These are phyloP conservation scores for Pseudogymnoascus sp. DNA, from an alignment of 2,329 filamentous ascomycete species.

Conservation along the genomic window DNA sequence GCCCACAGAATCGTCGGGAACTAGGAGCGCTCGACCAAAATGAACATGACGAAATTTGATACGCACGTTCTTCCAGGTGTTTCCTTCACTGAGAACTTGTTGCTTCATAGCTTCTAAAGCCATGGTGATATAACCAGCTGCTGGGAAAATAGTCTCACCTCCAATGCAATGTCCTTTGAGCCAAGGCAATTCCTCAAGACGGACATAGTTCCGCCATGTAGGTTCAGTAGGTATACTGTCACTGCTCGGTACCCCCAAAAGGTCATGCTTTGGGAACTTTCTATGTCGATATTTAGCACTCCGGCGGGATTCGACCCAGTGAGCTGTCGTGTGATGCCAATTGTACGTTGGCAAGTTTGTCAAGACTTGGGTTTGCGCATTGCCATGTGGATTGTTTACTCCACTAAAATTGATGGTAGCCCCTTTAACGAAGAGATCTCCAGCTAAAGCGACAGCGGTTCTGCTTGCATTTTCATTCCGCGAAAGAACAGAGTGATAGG, in stretches of 20 bases:
- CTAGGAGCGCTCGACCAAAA: not conserved
- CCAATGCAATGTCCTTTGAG: slow-evolving; percentile 45
- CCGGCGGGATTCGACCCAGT: slow-evolving; percentile 47
- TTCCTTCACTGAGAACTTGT: not conserved
- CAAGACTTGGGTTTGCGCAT: slow-evolving; percentile 21
- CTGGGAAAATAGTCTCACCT: slow-evolving; percentile 44
- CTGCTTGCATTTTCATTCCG: slow-evolving; percentile 15
- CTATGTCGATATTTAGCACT: slow-evolving; percentile 39
- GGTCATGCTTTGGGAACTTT: slow-evolving; percentile 39
- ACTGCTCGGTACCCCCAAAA: slow-evolving; percentile 35
- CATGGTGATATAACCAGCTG: slow-evolving; percentile 44
- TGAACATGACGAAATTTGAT: not conserved
- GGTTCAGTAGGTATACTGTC: slow-evolving; percentile 19
- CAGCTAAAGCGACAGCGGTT: slow-evolving; percentile 15
- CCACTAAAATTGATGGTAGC: not conserved
- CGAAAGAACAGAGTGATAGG: slow-evolving; percentile 14
- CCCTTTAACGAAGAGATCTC: slow-evolving; percentile 14
- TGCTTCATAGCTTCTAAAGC: slow-evolving; percentile 35
- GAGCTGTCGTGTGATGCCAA: slow-evolving; percentile 44
- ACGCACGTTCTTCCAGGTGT: not conserved
- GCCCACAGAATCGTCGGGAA: not conserved
- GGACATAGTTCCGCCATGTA: slow-evolving; percentile 25
- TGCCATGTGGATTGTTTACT: not conserved
- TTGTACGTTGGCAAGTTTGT: slow-evolving; percentile 43
- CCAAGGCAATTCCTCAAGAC: slow-evolving; percentile 41